A percentile compares a stretch with the other conserved stretches of the same genome.
Conservation (phyloP, 169 alveolate genomes). For the Eimeria tenella region DNA sequence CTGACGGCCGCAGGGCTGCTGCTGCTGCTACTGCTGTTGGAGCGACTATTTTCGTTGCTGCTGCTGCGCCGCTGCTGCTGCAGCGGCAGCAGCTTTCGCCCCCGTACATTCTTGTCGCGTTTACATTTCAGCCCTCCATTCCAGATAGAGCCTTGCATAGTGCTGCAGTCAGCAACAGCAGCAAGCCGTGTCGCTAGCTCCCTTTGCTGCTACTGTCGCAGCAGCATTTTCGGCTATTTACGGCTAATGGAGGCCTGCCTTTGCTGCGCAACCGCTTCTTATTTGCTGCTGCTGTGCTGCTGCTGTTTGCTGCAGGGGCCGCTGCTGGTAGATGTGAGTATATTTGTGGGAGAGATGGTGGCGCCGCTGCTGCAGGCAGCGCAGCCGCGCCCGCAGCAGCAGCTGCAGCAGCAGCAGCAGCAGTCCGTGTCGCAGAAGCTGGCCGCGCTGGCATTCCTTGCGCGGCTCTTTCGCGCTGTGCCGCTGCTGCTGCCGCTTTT, state of each 20-base stretch:
- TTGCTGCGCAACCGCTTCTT: not conserved
- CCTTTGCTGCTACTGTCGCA: too few relatives aligned
- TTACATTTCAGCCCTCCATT: not conserved
- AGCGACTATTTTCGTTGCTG: not conserved
- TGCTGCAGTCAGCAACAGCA: too few relatives aligned
- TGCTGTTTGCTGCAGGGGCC: not conserved
- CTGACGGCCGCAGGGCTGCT: not conserved
- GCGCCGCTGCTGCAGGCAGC: not conserved
- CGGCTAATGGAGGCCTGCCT: not conserved
- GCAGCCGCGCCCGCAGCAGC: too few relatives aligned
- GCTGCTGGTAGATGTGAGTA: not conserved
- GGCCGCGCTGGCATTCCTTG: not conserved
- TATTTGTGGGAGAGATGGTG: not conserved
- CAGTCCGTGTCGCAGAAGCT: not conserved
- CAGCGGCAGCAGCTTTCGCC: not conserved
- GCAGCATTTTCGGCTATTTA: too few relatives aligned
- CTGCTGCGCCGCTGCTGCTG: constrained; percentile 6
- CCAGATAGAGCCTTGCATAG: not conserved
- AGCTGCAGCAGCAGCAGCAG: not conserved
- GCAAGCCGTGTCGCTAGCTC: too few relatives aligned
- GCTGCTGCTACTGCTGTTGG: not conserved
- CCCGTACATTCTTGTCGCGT: not conserved
- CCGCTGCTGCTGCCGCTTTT: not conserved
- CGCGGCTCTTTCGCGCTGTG: not conserved
- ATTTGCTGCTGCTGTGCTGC: not conserved